phyloP scores from a whole-genome alignment of 306 rosid genomes.

The Cicer arietinum region DNA sequence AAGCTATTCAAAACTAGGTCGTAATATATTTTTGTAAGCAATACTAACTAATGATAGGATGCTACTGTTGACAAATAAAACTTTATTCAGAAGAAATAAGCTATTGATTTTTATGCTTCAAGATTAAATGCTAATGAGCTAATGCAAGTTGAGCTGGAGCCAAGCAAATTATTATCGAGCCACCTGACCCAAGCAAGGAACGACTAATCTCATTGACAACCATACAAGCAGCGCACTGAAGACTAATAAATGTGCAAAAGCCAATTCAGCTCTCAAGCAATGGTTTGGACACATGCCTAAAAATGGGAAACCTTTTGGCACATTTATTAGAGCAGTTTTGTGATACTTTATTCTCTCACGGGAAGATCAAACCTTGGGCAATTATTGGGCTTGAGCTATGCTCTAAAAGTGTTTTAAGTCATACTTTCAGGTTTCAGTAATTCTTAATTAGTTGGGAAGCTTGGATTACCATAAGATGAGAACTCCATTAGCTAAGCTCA shows the following conservation, averaged over 20 bases:
- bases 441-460: constrained; percentile 19
- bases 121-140: constrained; percentile 1
- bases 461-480: constrained; percentile 8
- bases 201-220: constrained; percentile 1
- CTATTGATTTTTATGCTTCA: neutral
- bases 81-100: constrained; percentile 1
- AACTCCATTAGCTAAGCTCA: constrained; percentile 15
- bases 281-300: constrained; percentile 7
- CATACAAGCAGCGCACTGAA: neutral
- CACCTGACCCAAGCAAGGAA: neutral
- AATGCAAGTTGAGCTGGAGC: constrained; percentile 15
- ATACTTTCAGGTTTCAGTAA: neutral
- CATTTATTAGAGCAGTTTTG: constrained; percentile 19
- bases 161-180: neutral
- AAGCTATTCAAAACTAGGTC: neutral
- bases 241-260: constrained; percentile 6
- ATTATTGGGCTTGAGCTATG: constrained; percentile 6
- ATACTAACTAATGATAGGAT: neutral
- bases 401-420: neutral
- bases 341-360: neutral
- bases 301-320: neutral
- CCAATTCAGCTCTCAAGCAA: constrained; percentile 14
- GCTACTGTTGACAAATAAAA: neutral
- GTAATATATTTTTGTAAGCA: neutral
- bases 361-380: neutral